phyloP scores from a whole-genome alignment of 2,329 filamentous ascomycete species.

The Alternaria rosae region DNA sequence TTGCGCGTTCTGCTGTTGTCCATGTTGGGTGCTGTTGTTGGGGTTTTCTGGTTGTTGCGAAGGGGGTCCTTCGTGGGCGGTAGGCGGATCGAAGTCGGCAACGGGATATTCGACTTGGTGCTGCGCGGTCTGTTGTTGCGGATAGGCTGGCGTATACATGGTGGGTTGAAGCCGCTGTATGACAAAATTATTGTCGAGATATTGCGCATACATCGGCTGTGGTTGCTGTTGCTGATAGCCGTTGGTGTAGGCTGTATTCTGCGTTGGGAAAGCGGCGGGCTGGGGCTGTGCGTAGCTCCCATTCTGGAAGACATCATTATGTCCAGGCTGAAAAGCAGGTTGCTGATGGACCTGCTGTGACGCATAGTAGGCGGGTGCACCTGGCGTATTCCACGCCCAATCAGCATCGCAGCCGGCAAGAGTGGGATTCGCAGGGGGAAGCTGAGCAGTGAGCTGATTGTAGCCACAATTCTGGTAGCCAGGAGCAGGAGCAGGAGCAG shows the following conservation, averaged over 20 bases:
- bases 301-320: not conserved
- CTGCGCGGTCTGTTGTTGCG: no score
- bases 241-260: not conserved
- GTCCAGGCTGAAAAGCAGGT: not conserved
- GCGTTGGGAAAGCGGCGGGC: not conserved
- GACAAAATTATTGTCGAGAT: not conserved
- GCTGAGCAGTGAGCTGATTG: no score
- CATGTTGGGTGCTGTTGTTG: not conserved
- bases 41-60: not conserved
- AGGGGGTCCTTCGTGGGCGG: not conserved
- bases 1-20: not conserved
- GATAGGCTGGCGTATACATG: not conserved
- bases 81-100: not conserved
- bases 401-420: not conserved
- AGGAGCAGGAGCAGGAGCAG: not conserved
- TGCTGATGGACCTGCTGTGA: no score
- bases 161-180: not conserved
- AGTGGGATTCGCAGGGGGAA: not conserved
- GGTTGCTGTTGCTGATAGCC: not conserved
- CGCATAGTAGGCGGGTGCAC: no score
- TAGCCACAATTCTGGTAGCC: no score
- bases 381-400: no score
- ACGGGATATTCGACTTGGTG: not conserved
- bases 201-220: not conserved
- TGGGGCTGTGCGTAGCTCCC: not conserved